Evolutionary conservation across 352 stramenopile species (phyloP).

Genomic region (Phytopythium ostracodes): DNA sequence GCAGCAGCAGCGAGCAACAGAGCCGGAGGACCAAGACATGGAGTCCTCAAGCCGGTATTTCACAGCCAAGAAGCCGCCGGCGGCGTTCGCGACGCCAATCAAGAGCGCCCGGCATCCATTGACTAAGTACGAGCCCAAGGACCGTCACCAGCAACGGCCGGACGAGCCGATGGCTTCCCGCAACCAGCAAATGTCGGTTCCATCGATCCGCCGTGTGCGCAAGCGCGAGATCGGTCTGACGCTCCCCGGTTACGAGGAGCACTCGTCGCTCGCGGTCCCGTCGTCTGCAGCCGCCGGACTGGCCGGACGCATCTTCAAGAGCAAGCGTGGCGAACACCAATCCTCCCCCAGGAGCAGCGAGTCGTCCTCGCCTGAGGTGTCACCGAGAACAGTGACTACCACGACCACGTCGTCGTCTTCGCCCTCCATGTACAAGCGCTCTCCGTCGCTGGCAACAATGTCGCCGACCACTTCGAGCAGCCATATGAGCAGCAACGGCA

Average conservation of each 20-base stretch:
- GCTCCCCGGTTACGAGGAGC: constrained; percentile 21
- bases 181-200: constrained; percentile 5
- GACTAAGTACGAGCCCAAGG: background rate
- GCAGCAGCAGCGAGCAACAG: constrained; percentile 8
- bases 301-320: constrained; percentile 20
- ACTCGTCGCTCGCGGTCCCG: constrained; percentile 7
- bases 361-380: constrained; percentile 7
- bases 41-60: background rate
- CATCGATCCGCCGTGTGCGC: constrained; percentile 14
- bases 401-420: constrained; percentile 59
- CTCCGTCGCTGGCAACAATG: constrained; percentile 23
- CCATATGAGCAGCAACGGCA: constrained; percentile 25
- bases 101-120: background rate
- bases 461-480: constrained; percentile 18
- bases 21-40: constrained; percentile 1
- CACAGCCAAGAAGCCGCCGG: background rate
- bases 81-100: background rate
- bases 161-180: background rate
- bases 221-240: constrained; percentile 29
- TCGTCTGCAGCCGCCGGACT: constrained; percentile 8
- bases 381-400: constrained; percentile 17
- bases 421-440: constrained; percentile 34
- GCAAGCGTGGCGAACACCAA: constrained; percentile 15
- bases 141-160: background rate
- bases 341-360: constrained; percentile 7